These are phyloP conservation scores for Diutina rugosa DNA, from an alignment of 1,139 yeast genomes.

Conservation along the genomic window DNA sequence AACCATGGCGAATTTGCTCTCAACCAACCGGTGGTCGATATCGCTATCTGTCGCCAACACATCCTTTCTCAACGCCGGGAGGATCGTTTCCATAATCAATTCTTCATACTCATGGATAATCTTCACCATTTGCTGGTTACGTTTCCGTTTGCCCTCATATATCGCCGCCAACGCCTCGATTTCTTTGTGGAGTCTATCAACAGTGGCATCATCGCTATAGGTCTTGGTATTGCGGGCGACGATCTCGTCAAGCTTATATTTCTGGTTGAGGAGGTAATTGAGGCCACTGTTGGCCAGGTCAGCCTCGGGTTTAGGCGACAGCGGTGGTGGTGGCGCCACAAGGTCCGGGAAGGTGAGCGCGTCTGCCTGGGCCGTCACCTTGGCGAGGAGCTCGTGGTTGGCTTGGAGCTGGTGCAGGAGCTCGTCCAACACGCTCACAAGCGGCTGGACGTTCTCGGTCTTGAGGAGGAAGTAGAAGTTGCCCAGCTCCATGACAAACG, in stretches of 20 bases:
- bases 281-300: not conserved
- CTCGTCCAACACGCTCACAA: not conserved
- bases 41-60: not conserved
- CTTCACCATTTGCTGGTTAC: not conserved
- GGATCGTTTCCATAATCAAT: not conserved
- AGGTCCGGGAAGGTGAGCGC: not conserved
- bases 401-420: not conserved
- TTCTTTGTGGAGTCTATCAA: not conserved
- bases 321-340: not conserved
- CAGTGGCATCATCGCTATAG: not conserved
- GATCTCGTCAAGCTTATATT: not conserved
- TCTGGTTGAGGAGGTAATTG: not conserved
- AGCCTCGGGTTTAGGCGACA: not conserved
- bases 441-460: not conserved
- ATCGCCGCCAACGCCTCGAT: not conserved
- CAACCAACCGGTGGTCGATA: not conserved
- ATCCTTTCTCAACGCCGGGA: not conserved
- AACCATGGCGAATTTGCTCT: not conserved
- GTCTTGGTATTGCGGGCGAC: not conserved
- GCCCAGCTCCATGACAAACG: not conserved
- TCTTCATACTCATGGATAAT: not conserved
- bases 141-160: not conserved
- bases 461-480: constrained; percentile 1
- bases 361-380: not conserved
- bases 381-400: not conserved